phyloP scores from a whole-genome alignment of 2,329 filamentous ascomycete species.

The Beauveria brongniartii region DNA sequence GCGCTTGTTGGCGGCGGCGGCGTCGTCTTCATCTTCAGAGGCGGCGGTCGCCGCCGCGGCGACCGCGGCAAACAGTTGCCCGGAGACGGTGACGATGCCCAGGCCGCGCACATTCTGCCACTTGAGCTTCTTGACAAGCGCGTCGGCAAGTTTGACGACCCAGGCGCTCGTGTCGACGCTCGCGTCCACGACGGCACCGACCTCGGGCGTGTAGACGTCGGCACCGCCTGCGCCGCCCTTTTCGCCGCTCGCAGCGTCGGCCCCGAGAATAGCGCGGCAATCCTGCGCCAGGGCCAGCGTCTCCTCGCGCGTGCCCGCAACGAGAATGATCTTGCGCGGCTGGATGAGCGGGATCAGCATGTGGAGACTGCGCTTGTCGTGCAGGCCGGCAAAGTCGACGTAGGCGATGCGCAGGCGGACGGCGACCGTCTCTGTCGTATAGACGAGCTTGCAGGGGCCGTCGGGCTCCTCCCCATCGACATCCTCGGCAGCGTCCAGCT shows the following conservation, averaged over 20 bases:
- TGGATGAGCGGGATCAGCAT: conserved; percentile 93
- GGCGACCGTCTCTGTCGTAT: conserved; percentile 53
- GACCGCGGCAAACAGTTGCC: conserved; percentile 43
- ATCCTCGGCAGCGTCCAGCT: conserved; percentile 52
- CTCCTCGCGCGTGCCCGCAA: conserved; percentile 72
- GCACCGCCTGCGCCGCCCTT: conserved; percentile 34
- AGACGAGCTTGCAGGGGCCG: conserved; percentile 69
- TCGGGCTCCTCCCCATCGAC: conserved; percentile 39
- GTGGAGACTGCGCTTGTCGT: conserved; percentile 87
- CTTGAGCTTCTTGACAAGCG: conserved; percentile 75
- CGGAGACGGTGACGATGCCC: conserved; percentile 88
- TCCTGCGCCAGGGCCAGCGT: conserved; percentile 71
- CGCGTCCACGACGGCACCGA: conserved; percentile 72
- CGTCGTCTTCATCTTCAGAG: conserved; percentile 38
- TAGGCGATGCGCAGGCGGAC: conserved; percentile 73
- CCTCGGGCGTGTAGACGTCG: conserved; percentile 72
- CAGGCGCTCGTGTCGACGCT: conserved; percentile 97
- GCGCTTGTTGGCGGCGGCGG: conserved; percentile 37
- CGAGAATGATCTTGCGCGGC: conserved; percentile 88
- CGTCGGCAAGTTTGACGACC: conserved; percentile 83
- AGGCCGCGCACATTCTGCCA: conserved; percentile 92
- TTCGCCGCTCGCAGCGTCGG: conserved; percentile 19
- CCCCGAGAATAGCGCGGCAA: conserved; percentile 59
- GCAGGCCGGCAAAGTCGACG: conserved; percentile 85
- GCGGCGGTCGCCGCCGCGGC: conserved; percentile 22